phyloP scores from a whole-genome alignment of 495 filamentous ascomycete genomes.

The Neurospora pannonica region DNA sequence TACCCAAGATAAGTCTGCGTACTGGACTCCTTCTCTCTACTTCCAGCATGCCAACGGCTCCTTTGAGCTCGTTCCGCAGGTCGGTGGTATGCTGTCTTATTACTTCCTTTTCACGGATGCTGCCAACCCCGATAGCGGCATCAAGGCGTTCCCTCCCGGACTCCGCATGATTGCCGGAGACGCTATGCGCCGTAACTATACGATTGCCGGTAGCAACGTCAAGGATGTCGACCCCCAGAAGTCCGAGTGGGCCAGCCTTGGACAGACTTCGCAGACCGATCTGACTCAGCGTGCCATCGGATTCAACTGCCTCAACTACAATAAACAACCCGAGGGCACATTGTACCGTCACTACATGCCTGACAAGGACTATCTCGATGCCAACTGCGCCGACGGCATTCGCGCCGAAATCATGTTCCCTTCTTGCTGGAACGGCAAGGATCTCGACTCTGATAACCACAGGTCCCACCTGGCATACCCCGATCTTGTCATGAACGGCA shows the following conservation, averaged over 20 bases:
- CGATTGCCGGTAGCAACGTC: conserved; percentile 37
- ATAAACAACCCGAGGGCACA: conserved; percentile 49
- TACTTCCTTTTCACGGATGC: conserved; percentile 55
- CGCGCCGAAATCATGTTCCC: conserved; percentile 84
- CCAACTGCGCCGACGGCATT: conserved; percentile 65
- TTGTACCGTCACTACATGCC: conserved; percentile 76
- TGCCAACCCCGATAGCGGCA: conserved; percentile 33
- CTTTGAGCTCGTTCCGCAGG: conserved; percentile 40
- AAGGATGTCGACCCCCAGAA: conserved; percentile 58
- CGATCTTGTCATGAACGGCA: conserved; percentile 59
- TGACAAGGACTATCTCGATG: conserved; percentile 66
- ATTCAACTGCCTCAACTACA: conserved; percentile 87
- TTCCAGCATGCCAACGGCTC: conserved; percentile 42
- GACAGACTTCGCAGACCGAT: conserved; percentile 51
- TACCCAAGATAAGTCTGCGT: conserved; percentile 55
- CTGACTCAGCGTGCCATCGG: conserved; percentile 76
- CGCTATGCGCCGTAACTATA: conserved; percentile 57
- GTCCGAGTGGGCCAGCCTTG: conserved; percentile 52
- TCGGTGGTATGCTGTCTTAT: conserved; percentile 62
- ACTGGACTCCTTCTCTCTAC: conserved; percentile 60
- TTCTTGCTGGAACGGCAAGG: conserved; percentile 79
- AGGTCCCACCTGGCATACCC: conserved; percentile 72
- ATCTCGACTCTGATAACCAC: conserved; percentile 52
- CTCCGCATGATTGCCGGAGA: conserved; percentile 88
- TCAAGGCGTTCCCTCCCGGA: conserved; percentile 65